Percentiles rank a stretch among this genome's conserved stretches.
Conservation (phyloP, 768 basidiomycete genomes). For the Mycena belliarum region DNA sequence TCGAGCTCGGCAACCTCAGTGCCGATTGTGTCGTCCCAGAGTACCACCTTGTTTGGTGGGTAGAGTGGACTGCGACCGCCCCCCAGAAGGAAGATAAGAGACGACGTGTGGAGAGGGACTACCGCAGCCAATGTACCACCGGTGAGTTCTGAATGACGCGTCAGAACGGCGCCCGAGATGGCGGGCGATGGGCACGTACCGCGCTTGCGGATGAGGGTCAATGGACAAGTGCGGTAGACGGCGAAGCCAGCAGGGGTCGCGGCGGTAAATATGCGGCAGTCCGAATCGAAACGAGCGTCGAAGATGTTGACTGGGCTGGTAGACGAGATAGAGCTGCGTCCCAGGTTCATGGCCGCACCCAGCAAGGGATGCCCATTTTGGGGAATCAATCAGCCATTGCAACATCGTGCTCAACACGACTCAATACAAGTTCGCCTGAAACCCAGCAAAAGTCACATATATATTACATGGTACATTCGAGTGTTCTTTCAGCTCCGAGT, state of each 20-base stretch:
- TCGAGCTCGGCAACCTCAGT: constrained; percentile 85
- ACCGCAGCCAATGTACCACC: constrained; percentile 79
- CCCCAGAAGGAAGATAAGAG: constrained; percentile 82
- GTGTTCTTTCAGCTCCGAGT: constrained; percentile 9
- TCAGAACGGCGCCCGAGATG: constrained; percentile 16
- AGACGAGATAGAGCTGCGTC: constrained; percentile 79
- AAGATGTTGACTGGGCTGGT: constrained; percentile 74
- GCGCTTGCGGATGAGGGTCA: constrained; percentile 78
- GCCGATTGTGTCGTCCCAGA: constrained; percentile 84
- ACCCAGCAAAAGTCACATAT: neutral
- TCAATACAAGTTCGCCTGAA: neutral
- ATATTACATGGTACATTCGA: neutral
- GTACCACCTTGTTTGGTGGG: constrained; percentile 87
- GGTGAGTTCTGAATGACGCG: constrained; percentile 56
- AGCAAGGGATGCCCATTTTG: too few species aligned
- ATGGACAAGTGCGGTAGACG: constrained; percentile 74
- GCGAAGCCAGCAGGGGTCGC: constrained; percentile 83
- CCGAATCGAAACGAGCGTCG: constrained; percentile 79
- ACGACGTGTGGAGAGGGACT: constrained; percentile 79
- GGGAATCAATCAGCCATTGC: too few species aligned
- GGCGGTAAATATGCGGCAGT: constrained; percentile 77
- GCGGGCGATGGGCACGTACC: constrained; percentile 49
- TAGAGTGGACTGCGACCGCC: constrained; percentile 88
- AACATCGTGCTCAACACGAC: too few species aligned
- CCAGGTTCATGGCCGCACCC: constrained; percentile 70